These are phyloP conservation scores for Coemansia asiatica DNA, from an alignment of 192 early-diverging fungal genomes.

Conservation along the genomic window DNA sequence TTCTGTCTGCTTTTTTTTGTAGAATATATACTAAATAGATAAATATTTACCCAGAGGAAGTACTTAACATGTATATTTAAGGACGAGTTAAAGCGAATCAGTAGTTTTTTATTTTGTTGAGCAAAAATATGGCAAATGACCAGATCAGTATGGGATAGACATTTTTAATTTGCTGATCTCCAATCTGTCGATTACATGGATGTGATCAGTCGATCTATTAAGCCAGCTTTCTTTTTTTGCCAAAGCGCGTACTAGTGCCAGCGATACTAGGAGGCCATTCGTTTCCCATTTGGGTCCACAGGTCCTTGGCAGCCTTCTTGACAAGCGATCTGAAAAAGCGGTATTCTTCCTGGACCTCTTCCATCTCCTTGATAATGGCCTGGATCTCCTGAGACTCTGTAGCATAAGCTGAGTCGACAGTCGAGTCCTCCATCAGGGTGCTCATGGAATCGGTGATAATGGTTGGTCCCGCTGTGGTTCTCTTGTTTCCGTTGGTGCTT, in stretches of 20 bases:
- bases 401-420: neutral
- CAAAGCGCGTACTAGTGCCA: conserved; percentile 36
- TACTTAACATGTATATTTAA: no score
- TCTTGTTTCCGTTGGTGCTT: neutral
- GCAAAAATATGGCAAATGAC: neutral
- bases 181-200: neutral
- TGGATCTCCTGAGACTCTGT: conserved; percentile 12
- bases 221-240: conserved; percentile 39
- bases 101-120: no score
- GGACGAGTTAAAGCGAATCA: no score
- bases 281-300: conserved; percentile 49
- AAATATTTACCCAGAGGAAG: no score
- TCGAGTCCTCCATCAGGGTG: neutral
- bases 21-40: neutral
- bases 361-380: conserved; percentile 22
- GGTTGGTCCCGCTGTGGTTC: neutral
- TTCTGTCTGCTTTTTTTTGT: neutral
- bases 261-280: conserved; percentile 41
- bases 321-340: conserved; percentile 28
- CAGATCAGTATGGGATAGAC: neutral
- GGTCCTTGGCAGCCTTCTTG: conserved; percentile 36
- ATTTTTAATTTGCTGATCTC: neutral
- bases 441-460: conserved; percentile 4
- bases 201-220: neutral
- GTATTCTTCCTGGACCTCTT: conserved; percentile 46